These are phyloP conservation scores for Mycena haematopus DNA, from an alignment of 768 basidiomycete species.

Conservation along the genomic window DNA sequence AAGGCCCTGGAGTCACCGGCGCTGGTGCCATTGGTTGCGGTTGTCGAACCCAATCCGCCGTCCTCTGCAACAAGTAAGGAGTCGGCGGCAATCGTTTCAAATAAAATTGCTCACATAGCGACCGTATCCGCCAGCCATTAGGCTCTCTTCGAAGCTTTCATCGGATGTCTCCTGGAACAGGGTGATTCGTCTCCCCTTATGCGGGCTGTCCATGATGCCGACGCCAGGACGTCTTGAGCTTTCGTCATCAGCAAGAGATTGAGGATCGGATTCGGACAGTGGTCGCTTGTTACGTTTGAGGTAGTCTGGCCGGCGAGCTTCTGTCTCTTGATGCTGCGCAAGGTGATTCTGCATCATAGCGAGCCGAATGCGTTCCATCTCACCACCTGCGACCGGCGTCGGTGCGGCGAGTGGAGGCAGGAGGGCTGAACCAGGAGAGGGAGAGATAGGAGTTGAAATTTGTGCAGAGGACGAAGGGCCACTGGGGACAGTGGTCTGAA, in stretches of 20 bases:
- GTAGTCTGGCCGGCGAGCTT: conserved; percentile 75
- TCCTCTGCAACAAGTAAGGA: conserved; percentile 46
- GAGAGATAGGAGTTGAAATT: conserved; percentile 33
- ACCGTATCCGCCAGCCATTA: conserved; percentile 84
- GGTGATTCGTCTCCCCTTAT: conserved; percentile 74
- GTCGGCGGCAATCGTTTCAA: background rate
- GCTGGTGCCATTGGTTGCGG: conserved; percentile 55
- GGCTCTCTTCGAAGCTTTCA: conserved; percentile 84
- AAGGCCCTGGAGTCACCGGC: conserved; percentile 48
- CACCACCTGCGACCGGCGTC: conserved; percentile 50
- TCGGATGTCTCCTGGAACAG: conserved; percentile 85
- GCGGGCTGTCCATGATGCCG: conserved; percentile 73
- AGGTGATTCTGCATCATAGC: conserved; percentile 57
- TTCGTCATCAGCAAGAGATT: conserved; percentile 42
- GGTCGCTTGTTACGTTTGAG: conserved; percentile 64
- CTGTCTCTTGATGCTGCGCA: conserved; percentile 57
- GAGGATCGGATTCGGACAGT: conserved; percentile 48
- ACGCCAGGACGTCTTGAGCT: conserved; percentile 42
- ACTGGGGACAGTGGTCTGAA: conserved; percentile 9
- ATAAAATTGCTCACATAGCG: conserved; percentile 61
- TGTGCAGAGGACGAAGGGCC: conserved; percentile 30
- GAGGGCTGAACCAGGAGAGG: conserved; percentile 31
- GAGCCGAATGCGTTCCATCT: conserved; percentile 65
- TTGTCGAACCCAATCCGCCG: conserved; percentile 66
- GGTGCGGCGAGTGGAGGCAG: conserved; percentile 35